Conservation (phyloP, 2,329 filamentous ascomycete genomes). For the Cladobotryum mycophilum region DNA sequence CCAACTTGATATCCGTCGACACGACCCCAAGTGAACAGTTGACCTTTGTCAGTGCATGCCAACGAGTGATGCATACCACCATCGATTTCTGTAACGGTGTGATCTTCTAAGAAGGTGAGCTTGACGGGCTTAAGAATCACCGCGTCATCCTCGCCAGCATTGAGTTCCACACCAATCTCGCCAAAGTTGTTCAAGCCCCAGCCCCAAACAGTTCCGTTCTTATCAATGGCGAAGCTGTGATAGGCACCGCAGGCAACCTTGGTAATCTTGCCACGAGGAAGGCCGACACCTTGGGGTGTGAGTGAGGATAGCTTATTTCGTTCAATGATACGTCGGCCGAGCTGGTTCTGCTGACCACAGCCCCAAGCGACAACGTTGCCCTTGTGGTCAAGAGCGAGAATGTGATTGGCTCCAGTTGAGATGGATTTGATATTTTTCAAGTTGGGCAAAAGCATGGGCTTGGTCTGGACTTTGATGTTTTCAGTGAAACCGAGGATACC, state of each 20-base stretch:
- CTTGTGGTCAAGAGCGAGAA: slow-evolving; percentile 60
- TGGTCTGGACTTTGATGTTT: slow-evolving; percentile 42
- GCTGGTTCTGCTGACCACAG: slow-evolving; percentile 60
- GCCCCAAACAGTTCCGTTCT: slow-evolving; percentile 63
- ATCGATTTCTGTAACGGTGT: slow-evolving; percentile 60
- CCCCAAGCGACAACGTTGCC: slow-evolving; percentile 66
- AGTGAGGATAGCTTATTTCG: slow-evolving; percentile 58
- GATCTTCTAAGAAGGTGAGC: slow-evolving; percentile 57
- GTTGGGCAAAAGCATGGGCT: slow-evolving; percentile 50
- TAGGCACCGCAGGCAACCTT: slow-evolving; percentile 62
- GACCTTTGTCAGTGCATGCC: slow-evolving; percentile 50
- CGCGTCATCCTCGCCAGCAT: slow-evolving; percentile 48
- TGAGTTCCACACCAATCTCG: slow-evolving; percentile 61
- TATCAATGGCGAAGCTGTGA: slow-evolving; percentile 75
- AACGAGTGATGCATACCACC: slow-evolving; percentile 72
- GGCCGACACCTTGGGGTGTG: slow-evolving; percentile 51
- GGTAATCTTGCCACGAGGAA: slow-evolving; percentile 52
- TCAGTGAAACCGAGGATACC: slow-evolving; percentile 60
- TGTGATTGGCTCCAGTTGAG: slow-evolving; percentile 63
- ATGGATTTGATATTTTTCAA: slow-evolving; percentile 61
- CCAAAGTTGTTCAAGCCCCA: slow-evolving; percentile 89
- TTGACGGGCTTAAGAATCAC: slow-evolving; percentile 67
- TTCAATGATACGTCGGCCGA: slow-evolving; percentile 53
- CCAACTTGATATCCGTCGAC: slow-evolving; percentile 49
- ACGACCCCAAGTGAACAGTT: slow-evolving; percentile 56